A percentile compares a stretch with the other conserved stretches of the same genome.
These are phyloP conservation scores for Globisporangium recalcitrans DNA, from an alignment of 352 stramenopile genomes.

Conservation along the genomic window DNA sequence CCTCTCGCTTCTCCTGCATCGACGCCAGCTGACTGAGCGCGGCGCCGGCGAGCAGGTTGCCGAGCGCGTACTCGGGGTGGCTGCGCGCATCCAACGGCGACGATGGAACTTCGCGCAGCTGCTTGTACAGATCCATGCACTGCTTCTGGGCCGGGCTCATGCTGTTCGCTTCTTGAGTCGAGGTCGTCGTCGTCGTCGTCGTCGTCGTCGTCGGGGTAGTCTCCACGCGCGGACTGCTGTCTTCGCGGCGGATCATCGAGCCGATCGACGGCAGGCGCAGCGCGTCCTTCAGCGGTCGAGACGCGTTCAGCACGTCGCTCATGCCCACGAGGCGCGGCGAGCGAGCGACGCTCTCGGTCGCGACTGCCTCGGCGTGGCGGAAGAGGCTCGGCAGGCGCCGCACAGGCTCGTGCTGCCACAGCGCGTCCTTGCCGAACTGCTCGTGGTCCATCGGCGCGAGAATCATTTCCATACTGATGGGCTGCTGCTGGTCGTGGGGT, in stretches of 20 bases:
- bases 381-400: constrained; percentile 55
- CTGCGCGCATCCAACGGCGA: constrained; percentile 17
- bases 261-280: constrained; percentile 56
- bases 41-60: constrained; percentile 40
- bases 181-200: constrained; percentile 6
- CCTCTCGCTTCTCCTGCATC: constrained; percentile 24
- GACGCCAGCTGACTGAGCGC: constrained; percentile 43
- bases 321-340: constrained; percentile 58
- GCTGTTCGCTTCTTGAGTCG: constrained; percentile 1
- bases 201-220: constrained; percentile 5
- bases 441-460: constrained; percentile 59
- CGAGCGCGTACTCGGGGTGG: constrained; percentile 29
- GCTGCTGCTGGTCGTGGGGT: background rate
- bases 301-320: constrained; percentile 52
- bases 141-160: constrained; percentile 59
- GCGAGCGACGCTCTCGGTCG: constrained; percentile 11
- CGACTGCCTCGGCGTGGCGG: constrained; percentile 19
- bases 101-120: constrained; percentile 35
- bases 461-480: constrained; percentile 49
- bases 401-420: constrained; percentile 23
- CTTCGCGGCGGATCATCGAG: constrained; percentile 59
- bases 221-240: constrained; percentile 19
- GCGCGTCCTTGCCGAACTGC: constrained; percentile 27
- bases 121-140: constrained; percentile 60
- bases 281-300: constrained; percentile 37